These are phyloP conservation scores for Aspergillus piperis DNA, from an alignment of 2,329 filamentous ascomycete genomes.

Conservation along the genomic window DNA sequence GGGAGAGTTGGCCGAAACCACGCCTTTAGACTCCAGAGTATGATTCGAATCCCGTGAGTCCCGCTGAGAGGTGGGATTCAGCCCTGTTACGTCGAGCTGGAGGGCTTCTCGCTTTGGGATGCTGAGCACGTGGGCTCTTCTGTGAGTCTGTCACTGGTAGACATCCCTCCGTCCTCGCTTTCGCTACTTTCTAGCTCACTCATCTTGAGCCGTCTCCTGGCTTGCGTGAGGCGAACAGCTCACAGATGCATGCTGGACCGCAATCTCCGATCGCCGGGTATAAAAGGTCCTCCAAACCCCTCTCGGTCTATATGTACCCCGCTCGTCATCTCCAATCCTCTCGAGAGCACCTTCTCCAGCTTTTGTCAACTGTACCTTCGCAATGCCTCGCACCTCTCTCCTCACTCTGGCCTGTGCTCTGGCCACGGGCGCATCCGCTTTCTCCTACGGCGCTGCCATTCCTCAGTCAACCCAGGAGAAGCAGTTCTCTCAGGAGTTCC, in stretches of 20 bases:
- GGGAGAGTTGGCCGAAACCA: not conserved
- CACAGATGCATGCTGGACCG: not conserved
- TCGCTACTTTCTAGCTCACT: not conserved
- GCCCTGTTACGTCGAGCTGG: not conserved
- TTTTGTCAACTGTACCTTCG: not conserved
- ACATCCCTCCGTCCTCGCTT: not conserved
- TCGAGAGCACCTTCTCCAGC: not conserved
- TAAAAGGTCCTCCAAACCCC: not conserved
- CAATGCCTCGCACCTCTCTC: constrained; percentile 2
- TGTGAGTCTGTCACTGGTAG: not conserved
- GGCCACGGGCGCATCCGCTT: not conserved
- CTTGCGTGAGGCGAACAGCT: not conserved
- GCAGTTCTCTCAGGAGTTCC: constrained; percentile 16
- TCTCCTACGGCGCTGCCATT: constrained; percentile 1
- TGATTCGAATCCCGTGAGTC: not conserved
- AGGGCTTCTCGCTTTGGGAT: not conserved
- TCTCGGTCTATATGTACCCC: not conserved
- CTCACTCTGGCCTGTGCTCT: not conserved
- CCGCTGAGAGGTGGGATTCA: not conserved
- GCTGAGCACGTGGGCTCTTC: not conserved
- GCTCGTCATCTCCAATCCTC: not conserved
- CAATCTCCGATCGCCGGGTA: not conserved
- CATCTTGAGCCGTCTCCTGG: not conserved
- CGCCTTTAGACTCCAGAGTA: not conserved
- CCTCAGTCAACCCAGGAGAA: constrained; percentile 5